Evolutionary conservation across 768 basidiomycete genomes (phyloP).

Genomic region (Terana coerulea): DNA sequence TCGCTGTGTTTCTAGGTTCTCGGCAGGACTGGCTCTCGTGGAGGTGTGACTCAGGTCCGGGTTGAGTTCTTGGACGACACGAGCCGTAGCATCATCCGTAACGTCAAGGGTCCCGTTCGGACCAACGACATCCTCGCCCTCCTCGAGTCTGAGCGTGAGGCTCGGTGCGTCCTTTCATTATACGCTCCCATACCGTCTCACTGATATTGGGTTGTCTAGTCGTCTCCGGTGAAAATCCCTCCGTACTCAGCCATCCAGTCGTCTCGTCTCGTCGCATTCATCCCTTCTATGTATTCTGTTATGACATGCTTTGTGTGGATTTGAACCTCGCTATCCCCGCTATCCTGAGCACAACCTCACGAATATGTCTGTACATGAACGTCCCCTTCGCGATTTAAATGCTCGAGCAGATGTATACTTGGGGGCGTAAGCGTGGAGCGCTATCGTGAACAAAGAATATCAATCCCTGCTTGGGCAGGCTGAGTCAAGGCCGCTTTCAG

Average conservation of each 20-base stretch:
- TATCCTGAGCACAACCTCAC: background rate
- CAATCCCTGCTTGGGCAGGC: too few species aligned
- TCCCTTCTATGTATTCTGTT: constrained; percentile 12
- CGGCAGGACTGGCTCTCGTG: constrained; percentile 97
- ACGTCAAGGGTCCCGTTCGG: constrained; percentile 97
- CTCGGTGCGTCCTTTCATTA: constrained; percentile 67
- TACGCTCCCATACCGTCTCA: background rate
- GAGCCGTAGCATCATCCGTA: constrained; percentile 93
- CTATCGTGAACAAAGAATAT: too few species aligned
- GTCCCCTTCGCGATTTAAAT: background rate
- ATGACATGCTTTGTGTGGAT: constrained; percentile 13
- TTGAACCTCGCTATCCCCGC: background rate
- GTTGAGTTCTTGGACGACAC: constrained; percentile 99
- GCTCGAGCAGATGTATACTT: background rate
- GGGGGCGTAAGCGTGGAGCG: background rate
- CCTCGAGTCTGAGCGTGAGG: constrained; percentile 98
- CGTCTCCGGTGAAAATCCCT: constrained; percentile 27
- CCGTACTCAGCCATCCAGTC: constrained; percentile 1
- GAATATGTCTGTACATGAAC: constrained; percentile 2
- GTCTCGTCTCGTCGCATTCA: constrained; percentile 16
- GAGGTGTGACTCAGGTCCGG: constrained; percentile 98
- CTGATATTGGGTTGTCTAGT: constrained; percentile 14
- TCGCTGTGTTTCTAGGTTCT: constrained; percentile 67
- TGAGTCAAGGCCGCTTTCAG: too few species aligned
- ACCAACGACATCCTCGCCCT: constrained; percentile 96